Conservation (phyloP, 73 alveolate species). For the Halteria grandinella region DNA sequence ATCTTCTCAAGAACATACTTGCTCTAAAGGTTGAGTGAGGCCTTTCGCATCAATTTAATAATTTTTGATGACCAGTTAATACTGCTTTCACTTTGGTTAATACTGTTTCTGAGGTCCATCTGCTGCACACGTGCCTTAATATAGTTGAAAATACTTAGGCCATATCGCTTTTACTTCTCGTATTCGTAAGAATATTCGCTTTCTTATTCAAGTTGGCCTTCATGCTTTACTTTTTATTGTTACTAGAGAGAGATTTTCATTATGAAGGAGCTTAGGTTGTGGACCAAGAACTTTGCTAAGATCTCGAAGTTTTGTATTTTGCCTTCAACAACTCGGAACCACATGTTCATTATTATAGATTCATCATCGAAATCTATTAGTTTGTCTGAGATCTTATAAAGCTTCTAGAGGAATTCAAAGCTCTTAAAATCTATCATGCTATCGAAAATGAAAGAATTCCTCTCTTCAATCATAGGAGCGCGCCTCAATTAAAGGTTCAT, state of each 20-base stretch:
- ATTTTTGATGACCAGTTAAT: constrained; percentile 24
- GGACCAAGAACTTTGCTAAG: constrained; percentile 50
- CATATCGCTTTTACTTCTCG: constrained; percentile 48
- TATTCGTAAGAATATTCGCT: constrained; percentile 42
- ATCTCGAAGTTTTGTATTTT: constrained; percentile 28
- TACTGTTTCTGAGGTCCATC: constrained; percentile 37
- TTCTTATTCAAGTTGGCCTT: too few relatives aligned
- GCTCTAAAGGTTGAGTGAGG: constrained; percentile 21
- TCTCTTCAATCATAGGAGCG: constrained; percentile 40
- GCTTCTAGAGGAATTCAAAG: constrained; percentile 49
- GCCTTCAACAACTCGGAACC: constrained; percentile 42
- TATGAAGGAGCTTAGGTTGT: constrained; percentile 49
- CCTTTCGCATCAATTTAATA: constrained; percentile 19
- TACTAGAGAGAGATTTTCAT: too few relatives aligned
- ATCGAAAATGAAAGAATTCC: constrained; percentile 34
- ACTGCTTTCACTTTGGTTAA: not conserved
- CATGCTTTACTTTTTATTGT: too few relatives aligned
- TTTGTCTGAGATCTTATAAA: constrained; percentile 50
- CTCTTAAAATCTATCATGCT: constrained; percentile 46
- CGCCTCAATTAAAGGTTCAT: constrained; percentile 42
- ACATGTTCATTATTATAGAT: constrained; percentile 48
- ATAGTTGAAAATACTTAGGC: constrained; percentile 38
- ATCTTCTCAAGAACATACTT: constrained; percentile 47
- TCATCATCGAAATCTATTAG: constrained; percentile 52
- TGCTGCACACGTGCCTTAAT: constrained; percentile 30